Conservation (phyloP, 1,284 basidiomycete species). For the Ustilago loliicola region DNA sequence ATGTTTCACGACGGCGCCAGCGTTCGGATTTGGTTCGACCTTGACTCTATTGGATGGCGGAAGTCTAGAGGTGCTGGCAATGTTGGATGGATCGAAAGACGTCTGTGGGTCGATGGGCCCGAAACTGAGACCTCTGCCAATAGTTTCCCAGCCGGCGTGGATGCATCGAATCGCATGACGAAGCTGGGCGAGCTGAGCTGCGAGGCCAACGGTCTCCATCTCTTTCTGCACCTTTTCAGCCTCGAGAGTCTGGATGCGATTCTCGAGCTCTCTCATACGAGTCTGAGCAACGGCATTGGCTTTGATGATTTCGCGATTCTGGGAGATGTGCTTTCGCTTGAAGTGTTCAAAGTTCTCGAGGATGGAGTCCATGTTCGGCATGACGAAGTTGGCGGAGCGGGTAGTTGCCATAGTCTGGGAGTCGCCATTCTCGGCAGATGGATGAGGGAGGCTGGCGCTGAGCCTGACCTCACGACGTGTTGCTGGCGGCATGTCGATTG, state of each 20-base stretch:
- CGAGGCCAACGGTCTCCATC: slow-evolving; percentile 34
- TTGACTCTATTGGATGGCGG: slow-evolving; percentile 28
- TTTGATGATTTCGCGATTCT: slow-evolving; percentile 69
- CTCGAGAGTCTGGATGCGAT: slow-evolving; percentile 59
- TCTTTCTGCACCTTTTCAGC: slow-evolving; percentile 52
- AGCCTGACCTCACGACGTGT: slow-evolving; percentile 50
- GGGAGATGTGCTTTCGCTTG: slow-evolving; percentile 68
- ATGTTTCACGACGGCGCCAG: slow-evolving; percentile 36
- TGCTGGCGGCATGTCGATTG: slow-evolving; percentile 37
- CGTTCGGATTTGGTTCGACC: slow-evolving; percentile 36
- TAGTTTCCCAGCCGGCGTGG: slow-evolving; percentile 60
- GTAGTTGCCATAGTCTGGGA: slow-evolving; percentile 34
- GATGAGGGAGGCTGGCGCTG: slow-evolving; percentile 46
- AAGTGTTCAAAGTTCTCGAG: slow-evolving; percentile 66
- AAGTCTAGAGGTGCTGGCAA: background rate
- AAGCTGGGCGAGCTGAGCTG: slow-evolving; percentile 48
- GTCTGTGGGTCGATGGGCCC: slow-evolving; percentile 3
- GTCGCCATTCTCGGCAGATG: slow-evolving; percentile 7
- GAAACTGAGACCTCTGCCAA: slow-evolving; percentile 52
- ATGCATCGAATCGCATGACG: slow-evolving; percentile 56
- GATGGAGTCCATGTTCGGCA: slow-evolving; percentile 62
- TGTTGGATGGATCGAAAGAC: background rate
- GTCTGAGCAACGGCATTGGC: slow-evolving; percentile 60
- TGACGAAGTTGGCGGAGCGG: slow-evolving; percentile 35
- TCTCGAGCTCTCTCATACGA: slow-evolving; percentile 65